phyloP scores from a whole-genome alignment of 495 filamentous ascomycete species.

The Lasiosphaeriaceae sp. region DNA sequence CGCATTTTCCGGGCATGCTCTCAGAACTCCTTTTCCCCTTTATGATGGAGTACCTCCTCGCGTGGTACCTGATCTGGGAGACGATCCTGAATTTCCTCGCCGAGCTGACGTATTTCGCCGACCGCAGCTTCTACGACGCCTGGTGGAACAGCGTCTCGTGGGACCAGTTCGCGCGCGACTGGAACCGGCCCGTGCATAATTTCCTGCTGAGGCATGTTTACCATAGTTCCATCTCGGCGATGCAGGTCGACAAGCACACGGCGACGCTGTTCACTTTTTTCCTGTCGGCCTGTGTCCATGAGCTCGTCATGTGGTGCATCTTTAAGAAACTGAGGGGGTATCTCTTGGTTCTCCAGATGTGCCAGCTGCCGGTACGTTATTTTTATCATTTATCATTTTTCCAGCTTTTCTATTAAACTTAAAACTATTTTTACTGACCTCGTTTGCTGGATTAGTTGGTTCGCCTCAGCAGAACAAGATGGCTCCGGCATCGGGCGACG shows the following conservation, averaged over 20 bases:
- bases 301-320: constrained; percentile 72
- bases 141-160: constrained; percentile 64
- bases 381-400: background rate
- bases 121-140: constrained; percentile 70
- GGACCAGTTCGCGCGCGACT: constrained; percentile 71
- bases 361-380: constrained; percentile 52
- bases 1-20: constrained; percentile 65
- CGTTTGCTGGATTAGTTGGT: constrained; percentile 42
- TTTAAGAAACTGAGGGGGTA: constrained; percentile 76
- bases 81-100: constrained; percentile 71
- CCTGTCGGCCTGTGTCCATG: constrained; percentile 64
- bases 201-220: constrained; percentile 74
- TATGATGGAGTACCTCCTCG: constrained; percentile 67
- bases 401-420: background rate
- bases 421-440: background rate
- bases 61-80: constrained; percentile 79
- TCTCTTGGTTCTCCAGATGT: constrained; percentile 65
- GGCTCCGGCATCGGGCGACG: constrained; percentile 54
- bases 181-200: constrained; percentile 67
- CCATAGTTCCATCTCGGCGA: constrained; percentile 65
- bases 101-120: constrained; percentile 70
- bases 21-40: constrained; percentile 70
- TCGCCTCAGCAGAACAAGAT: constrained; percentile 55
- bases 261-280: constrained; percentile 74
- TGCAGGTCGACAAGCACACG: constrained; percentile 61